phyloP scores from a whole-genome alignment of 441 rosid species.

The Omphalea diandra region DNA sequence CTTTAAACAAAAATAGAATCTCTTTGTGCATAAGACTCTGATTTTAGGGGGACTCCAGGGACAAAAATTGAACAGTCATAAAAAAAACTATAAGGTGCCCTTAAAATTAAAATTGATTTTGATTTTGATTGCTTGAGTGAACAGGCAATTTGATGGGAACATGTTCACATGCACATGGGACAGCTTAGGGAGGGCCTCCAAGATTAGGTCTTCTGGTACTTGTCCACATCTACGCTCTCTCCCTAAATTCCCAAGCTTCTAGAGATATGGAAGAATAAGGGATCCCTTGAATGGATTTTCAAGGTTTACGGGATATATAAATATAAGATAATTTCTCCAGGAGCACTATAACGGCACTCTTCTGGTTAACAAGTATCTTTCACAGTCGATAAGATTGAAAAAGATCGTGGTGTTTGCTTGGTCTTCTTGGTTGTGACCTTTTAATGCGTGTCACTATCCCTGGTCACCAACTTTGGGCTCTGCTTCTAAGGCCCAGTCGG shows the following conservation, averaged over 20 bases:
- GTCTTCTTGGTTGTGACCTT: slow-evolving; percentile 1
- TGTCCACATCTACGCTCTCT: slow-evolving; percentile 34
- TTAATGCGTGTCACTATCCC: slow-evolving; percentile 30
- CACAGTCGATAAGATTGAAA: slow-evolving; percentile 26
- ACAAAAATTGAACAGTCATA: neutral
- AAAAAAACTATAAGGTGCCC: neutral
- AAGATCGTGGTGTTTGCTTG: slow-evolving; percentile 20
- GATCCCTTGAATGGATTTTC: neutral
- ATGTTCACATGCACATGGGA: slow-evolving; percentile 48
- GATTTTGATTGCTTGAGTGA: slow-evolving; percentile 19
- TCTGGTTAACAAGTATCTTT: slow-evolving; percentile 4
- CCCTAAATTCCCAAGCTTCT: too few species aligned
- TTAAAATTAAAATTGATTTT: slow-evolving; percentile 1
- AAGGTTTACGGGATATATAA: neutral
- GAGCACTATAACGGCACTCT: too few species aligned
- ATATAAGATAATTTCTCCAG: too few species aligned
- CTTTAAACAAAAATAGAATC: slow-evolving; percentile 10
- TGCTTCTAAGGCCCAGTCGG: slow-evolving; percentile 29
- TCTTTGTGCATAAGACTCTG: neutral
- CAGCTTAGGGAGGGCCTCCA: slow-evolving; percentile 27
- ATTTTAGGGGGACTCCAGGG: neutral
- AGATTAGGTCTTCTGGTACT: slow-evolving; percentile 36
- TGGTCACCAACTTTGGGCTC: slow-evolving; percentile 31
- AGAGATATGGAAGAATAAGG: too few species aligned
- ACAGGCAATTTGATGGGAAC: slow-evolving; percentile 31